Evolutionary conservation across 169 alveolate genomes (phyloP).

Genomic region (Toxoplasma gondii): DNA sequence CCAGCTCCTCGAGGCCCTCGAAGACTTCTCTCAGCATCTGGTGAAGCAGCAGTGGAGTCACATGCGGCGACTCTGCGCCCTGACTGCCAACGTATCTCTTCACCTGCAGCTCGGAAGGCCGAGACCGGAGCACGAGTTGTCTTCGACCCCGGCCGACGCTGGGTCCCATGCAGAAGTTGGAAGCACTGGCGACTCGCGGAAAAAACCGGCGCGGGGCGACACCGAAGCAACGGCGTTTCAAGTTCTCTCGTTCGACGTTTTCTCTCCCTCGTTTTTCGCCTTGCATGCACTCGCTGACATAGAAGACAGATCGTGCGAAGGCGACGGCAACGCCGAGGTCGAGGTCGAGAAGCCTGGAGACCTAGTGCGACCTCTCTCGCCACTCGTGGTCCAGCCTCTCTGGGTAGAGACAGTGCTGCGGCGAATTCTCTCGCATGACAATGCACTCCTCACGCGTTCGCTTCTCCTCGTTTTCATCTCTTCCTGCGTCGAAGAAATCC

Average conservation of each 20-base stretch:
- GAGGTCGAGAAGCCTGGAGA: too few species aligned
- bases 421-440: slow-evolving; percentile 41
- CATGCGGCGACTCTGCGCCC: slow-evolving; percentile 42
- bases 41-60: slow-evolving; percentile 47
- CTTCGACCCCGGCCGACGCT: too few species aligned
- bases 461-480: slow-evolving; percentile 8
- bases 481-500: not conserved
- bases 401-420: slow-evolving; percentile 42
- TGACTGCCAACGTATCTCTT: not conserved
- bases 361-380: not conserved
- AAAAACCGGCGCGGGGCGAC: not conserved
- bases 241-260: not conserved
- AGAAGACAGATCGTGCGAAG: not conserved
- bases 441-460: slow-evolving; percentile 36
- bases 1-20: slow-evolving; percentile 51
- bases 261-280: not conserved
- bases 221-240: not conserved
- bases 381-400: slow-evolving; percentile 28
- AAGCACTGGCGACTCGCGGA: not conserved
- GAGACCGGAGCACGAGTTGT: not conserved
- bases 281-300: not conserved
- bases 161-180: too few species aligned
- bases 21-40: slow-evolving; percentile 51
- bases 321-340: not conserved
- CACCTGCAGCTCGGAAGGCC: not conserved